Percentiles rank a stretch among this genome's conserved stretches.
Conservation (phyloP, 2,329 filamentous ascomycete genomes). For the Podosphaera fusca region DNA sequence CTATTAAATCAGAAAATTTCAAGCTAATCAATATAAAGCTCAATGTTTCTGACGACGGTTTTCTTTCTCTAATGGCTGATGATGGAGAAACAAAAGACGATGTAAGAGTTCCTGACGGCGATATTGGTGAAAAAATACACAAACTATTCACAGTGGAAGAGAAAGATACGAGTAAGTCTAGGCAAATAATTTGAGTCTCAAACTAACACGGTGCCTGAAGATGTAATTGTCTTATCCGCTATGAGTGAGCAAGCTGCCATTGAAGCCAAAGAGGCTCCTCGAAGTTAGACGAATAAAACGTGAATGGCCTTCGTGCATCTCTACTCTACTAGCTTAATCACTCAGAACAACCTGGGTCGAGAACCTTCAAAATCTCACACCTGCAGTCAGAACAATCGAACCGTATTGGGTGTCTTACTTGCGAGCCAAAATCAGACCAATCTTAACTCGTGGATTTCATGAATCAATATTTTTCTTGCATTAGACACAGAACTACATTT, state of each 20-base stretch:
- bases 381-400: too few species aligned
- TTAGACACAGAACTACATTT: too few species aligned
- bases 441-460: too few species aligned
- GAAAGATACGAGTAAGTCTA: constrained; percentile 74
- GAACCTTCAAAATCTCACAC: too few species aligned
- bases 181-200: neutral
- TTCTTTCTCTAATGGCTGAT: constrained; percentile 81
- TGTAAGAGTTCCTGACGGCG: constrained; percentile 76
- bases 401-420: too few species aligned
- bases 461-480: too few species aligned
- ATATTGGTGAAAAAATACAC: constrained; percentile 67
- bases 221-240: constrained; percentile 76
- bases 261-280: constrained; percentile 81
- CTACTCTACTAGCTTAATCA: neutral
- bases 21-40: constrained; percentile 29
- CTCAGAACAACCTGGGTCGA: neutral
- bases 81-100: constrained; percentile 80
- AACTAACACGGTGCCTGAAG: constrained; percentile 22
- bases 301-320: constrained; percentile 12
- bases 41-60: constrained; percentile 81
- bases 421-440: too few species aligned
- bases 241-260: constrained; percentile 91
- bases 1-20: neutral
- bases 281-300: constrained; percentile 11
- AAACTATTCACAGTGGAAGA: constrained; percentile 60